Evolutionary conservation across 805 yeast genomes (phyloP).

Genomic region (Candida nemodendra): DNA sequence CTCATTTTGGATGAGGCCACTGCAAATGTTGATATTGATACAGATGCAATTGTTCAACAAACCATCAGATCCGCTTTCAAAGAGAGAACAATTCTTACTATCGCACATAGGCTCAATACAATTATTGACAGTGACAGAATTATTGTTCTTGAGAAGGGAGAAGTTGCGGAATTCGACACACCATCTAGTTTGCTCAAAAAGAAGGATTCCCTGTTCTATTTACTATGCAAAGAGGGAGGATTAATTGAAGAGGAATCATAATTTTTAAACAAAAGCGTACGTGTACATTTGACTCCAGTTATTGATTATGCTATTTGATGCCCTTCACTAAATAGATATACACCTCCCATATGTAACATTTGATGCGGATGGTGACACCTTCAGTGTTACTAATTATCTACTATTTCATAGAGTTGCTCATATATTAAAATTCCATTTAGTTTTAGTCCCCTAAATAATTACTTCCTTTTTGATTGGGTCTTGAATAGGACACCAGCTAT

Average conservation of each 20-base stretch:
- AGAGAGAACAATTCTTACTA: constrained; percentile 76
- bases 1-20: constrained; percentile 83
- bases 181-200: constrained; percentile 66
- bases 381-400: too few relatives aligned
- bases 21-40: constrained; percentile 85
- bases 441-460: background rate
- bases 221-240: constrained; percentile 83
- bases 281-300: too few relatives aligned
- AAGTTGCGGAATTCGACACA: constrained; percentile 72
- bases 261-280: background rate
- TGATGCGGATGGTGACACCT: too few relatives aligned
- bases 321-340: too few relatives aligned
- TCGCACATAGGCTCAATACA: constrained; percentile 83
- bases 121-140: constrained; percentile 79
- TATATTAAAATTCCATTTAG: too few relatives aligned
- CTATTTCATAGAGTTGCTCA: too few relatives aligned
- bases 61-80: constrained; percentile 74
- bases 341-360: too few relatives aligned
- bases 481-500: constrained; percentile 24
- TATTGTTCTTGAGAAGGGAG: constrained; percentile 72
- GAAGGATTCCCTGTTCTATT: constrained; percentile 68
- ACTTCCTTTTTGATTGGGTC: constrained; percentile 18
- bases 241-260: constrained; percentile 24
- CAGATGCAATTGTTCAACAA: constrained; percentile 73
- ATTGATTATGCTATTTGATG: too few relatives aligned